Base-by-base conservation (phyloP, 495 filamentous ascomycete species). In the Penicillium desertorum region DNA sequence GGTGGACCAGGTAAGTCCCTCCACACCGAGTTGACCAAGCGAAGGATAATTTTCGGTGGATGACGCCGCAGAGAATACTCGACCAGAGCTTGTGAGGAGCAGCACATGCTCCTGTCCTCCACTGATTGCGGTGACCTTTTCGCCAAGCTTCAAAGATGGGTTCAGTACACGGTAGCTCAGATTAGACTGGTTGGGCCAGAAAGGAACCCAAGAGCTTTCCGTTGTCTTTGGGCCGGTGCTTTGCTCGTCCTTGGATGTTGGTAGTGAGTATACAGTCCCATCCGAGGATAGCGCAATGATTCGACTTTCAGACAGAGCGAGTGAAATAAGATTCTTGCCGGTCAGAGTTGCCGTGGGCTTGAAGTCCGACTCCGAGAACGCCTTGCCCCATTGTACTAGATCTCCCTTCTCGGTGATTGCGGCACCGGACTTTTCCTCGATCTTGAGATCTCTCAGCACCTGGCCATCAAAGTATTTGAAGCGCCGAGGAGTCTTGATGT, bases 381-480 rank as follows among this genome's bases (percentile, higher is more conserved):
- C 90, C 23, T 76, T 80, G 4, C 94, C 94, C 94, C 94, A 98
- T 71, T 96, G 92, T 16, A 97, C 76, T 14, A 98, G 74, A 68
- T 98, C 89, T 4, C 94, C 94, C 43, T 87, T 87, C 66, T 96
- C 92, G 23, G 83, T 87, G 43, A 98, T 86, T 4, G 94, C 94
- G 14, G 86, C 94, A n/a, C 90, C 94, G 61, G 92, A 89, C 44
- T 86, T 83, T 56, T 85, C 79, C 59, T 88, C 88, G 32, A 98
- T 75, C 73, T 96, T 96, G 34, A 98, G 75, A 66, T 97, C 94
- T 41, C 93, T 80, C 43, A 98, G 76, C 25, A 97, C 73, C 66
- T 86, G 81, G n/a, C 85, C 88, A 60, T 97, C 85, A 66, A 98
- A 98, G 67, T 86, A 96, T 5, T 81, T 59, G 64, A 98, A 83